Conservation (phyloP, 768 basidiomycete genomes). For the Mycena floridula region DNA sequence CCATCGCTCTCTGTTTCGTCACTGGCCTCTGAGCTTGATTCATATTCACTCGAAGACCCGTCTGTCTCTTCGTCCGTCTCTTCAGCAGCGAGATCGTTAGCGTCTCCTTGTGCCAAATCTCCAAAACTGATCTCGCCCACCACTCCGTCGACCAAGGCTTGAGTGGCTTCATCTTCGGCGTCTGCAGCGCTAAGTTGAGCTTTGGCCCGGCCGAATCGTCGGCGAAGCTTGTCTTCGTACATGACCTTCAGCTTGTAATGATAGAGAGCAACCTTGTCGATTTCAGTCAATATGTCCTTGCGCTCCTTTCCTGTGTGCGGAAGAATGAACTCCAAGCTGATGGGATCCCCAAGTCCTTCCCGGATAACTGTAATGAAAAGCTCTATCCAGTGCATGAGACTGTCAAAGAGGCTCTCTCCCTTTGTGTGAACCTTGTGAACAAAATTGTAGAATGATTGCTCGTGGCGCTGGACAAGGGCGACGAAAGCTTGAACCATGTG, state of each 20-base stretch:
- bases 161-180: constrained; percentile 80
- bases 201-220: constrained; percentile 67
- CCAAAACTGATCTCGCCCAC: constrained; percentile 80
- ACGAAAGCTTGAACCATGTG: constrained; percentile 90
- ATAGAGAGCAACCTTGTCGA: constrained; percentile 85
- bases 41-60: constrained; percentile 35
- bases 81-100: constrained; percentile 75
- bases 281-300: constrained; percentile 69
- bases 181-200: constrained; percentile 44
- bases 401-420: constrained; percentile 89
- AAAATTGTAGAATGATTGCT: constrained; percentile 93
- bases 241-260: constrained; percentile 93
- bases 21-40: constrained; percentile 25
- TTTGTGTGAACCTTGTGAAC: constrained; percentile 99
- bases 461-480: constrained; percentile 88
- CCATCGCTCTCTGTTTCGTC: constrained; percentile 9
- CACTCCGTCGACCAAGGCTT: constrained; percentile 73
- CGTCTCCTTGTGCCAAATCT: constrained; percentile 72
- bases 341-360: constrained; percentile 70
- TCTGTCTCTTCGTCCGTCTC: constrained; percentile 50
- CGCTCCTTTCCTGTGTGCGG: constrained; percentile 80
- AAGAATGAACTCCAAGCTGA: constrained; percentile 86
- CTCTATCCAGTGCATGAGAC: constrained; percentile 96
- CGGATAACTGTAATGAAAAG: constrained; percentile 87
- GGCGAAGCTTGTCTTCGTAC: constrained; percentile 87